Conservation (phyloP, 164 flowering plant species). For the Vitis amurensis region DNA sequence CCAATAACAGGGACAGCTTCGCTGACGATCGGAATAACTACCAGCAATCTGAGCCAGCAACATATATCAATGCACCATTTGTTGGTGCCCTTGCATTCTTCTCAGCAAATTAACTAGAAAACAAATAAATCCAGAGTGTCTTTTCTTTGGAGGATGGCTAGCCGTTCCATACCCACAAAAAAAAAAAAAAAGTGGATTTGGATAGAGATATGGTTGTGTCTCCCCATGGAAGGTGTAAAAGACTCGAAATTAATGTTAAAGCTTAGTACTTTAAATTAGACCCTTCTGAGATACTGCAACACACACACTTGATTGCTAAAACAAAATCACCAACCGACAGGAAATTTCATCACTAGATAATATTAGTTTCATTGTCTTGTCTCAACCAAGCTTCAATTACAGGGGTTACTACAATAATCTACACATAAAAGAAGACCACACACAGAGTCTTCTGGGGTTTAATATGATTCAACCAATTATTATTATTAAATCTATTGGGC, state of each 20-base stretch:
- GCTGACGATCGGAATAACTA: slow-evolving; percentile 75
- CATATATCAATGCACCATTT: slow-evolving; percentile 93
- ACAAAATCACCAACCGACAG: too few species aligned
- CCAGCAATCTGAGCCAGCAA: slow-evolving; percentile 92
- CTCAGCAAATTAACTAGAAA: slow-evolving; percentile 17
- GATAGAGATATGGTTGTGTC: neutral
- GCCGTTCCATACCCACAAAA: neutral
- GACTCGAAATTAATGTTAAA: neutral
- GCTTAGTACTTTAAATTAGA: neutral
- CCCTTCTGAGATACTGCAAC: neutral
- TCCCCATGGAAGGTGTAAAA: neutral
- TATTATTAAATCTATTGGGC: too few species aligned
- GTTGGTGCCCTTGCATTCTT: slow-evolving; percentile 89
- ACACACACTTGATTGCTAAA: too few species aligned
- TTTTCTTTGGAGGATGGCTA: neutral
- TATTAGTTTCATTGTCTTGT: too few species aligned
- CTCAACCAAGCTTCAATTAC: too few species aligned
- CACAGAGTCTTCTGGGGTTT: too few species aligned
- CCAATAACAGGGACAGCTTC: slow-evolving; percentile 64
- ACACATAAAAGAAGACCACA: too few species aligned
- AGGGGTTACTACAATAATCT: too few species aligned
- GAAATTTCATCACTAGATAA: too few species aligned
- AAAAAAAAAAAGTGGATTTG: neutral
- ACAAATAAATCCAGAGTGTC: neutral
- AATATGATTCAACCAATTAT: too few species aligned